Percentiles rank a stretch among this genome's conserved stretches.
Evolutionary conservation across 169 alveolate genomes (phyloP).

Genomic region (Plasmodium ovale): DNA sequence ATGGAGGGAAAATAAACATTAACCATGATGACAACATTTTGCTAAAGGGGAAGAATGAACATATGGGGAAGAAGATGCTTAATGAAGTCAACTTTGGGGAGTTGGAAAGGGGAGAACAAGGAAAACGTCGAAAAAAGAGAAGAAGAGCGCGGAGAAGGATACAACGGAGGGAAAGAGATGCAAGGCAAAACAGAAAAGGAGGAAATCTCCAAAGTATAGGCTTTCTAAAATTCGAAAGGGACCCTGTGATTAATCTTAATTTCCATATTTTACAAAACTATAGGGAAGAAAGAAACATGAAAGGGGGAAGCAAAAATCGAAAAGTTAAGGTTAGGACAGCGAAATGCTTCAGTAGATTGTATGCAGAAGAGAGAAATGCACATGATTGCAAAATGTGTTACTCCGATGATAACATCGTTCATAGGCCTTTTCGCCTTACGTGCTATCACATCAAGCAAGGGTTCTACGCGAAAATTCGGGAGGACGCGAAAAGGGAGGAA

Average conservation of each 20-base stretch:
- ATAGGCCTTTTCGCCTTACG: constrained; percentile 5
- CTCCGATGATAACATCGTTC: constrained; percentile 34
- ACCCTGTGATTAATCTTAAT: constrained; percentile 16
- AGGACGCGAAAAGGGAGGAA: neutral
- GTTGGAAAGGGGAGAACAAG: neutral
- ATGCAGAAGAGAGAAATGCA: constrained; percentile 8
- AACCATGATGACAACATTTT: constrained; percentile 57
- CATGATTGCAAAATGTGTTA: constrained; percentile 9
- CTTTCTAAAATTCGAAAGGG: constrained; percentile 1
- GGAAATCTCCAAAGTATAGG: neutral
- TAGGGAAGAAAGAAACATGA: neutral
- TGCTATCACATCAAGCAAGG: constrained; percentile 13
- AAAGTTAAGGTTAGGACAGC: neutral
- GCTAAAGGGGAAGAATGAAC: neutral
- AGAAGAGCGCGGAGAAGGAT: neutral
- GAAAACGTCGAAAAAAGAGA: neutral
- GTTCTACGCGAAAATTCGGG: neutral
- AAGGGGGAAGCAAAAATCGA: neutral
- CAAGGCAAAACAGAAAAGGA: neutral
- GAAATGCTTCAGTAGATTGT: neutral
- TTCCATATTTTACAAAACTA: neutral
- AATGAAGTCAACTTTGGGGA: constrained; percentile 1
- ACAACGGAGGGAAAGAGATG: neutral
- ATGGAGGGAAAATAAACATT: neutral
- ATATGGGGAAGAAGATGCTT: too few relatives aligned